Base-by-base conservation (phyloP, 2,329 filamentous ascomycete genomes). In the Aspergillus sp. region DNA sequence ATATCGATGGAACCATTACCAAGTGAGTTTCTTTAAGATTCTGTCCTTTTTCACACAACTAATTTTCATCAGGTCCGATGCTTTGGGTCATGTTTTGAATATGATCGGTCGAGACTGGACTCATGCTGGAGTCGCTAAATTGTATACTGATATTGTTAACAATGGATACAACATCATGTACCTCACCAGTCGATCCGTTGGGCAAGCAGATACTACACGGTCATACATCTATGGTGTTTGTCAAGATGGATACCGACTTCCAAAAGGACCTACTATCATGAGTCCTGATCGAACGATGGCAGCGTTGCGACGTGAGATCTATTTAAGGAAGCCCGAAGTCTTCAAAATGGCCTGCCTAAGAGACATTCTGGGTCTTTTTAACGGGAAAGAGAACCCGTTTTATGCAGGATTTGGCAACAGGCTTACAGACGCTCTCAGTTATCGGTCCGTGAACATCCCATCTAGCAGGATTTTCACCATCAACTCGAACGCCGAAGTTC, bases 151-250 rank as follows among this genome's bases (percentile, higher is more conserved):
- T 66, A 99, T 99, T 65, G 87, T 88, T 1, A 87, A 89, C 67
- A 99, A 99, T 69, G 95, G 95, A 6, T 99, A 98, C 81, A 98
- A 99, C 74, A 96, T 99, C 70, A 92, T 99, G 84, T 99, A 99
- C 72, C 83, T 99, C 46, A 99, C 95, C 0, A 96, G 90, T 72
- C 88, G 95, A 52, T 95, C 91, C 14, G 93, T 98, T 46, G 96
- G 95, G 0, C 93, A 96, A 75, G 90, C 95, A 15, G 95, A 99
- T 74, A 92, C 82, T 0, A 99, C 95, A 1, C 82, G 95, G 57
- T 85, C 91, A 0, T 99, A 99, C 72, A 82, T 99, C 3, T 89
- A 93, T 58, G 92, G 93, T 24, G 91, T 99, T 21, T 81, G 87
- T 8, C 95, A 99, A 73, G 93, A 96, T 57, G 88, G 88, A 31